These are phyloP conservation scores for Penicillium verhagenii DNA, from an alignment of 495 filamentous ascomycete species.

Conservation along the genomic window DNA sequence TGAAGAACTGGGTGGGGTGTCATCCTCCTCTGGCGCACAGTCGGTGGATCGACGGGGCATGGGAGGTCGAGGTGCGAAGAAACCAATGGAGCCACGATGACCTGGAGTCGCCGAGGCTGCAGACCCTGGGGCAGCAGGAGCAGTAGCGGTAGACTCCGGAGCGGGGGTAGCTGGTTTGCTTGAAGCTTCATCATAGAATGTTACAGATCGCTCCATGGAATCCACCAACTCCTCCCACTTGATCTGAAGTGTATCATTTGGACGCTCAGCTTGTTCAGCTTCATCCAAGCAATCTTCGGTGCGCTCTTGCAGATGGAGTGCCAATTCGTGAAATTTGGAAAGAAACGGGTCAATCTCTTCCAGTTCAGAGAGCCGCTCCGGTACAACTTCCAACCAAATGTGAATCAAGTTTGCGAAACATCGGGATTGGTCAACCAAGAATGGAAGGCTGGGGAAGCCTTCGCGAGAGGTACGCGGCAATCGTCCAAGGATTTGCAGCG, in stretches of 20 bases:
- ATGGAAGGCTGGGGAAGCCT: slow-evolving; percentile 92
- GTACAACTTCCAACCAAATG: slow-evolving; percentile 74
- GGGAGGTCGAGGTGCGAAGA: slow-evolving; percentile 40
- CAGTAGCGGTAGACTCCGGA: slow-evolving; percentile 26
- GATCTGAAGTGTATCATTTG: slow-evolving; percentile 55
- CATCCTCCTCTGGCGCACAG: slow-evolving; percentile 40
- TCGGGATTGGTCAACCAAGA: slow-evolving; percentile 86
- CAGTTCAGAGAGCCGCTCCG: slow-evolving; percentile 31
- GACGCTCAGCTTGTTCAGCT: slow-evolving; percentile 71
- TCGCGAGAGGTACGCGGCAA: slow-evolving; percentile 80
- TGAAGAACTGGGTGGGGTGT: slow-evolving; percentile 52
- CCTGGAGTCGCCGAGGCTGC: slow-evolving; percentile 10
- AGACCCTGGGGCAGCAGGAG: not conserved
- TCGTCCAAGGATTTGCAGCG: slow-evolving; percentile 83
- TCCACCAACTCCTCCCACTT: slow-evolving; percentile 76
- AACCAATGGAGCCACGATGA: slow-evolving; percentile 46
- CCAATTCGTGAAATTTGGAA: slow-evolving; percentile 71
- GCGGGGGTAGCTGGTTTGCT: slow-evolving; percentile 42
- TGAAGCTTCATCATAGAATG: slow-evolving; percentile 40
- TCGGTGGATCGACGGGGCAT: slow-evolving; percentile 46
- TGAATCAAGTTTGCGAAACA: slow-evolving; percentile 86
- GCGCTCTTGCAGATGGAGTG: slow-evolving; percentile 66
- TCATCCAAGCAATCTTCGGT: slow-evolving; percentile 68
- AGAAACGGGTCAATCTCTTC: slow-evolving; percentile 40
- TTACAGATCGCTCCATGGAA: slow-evolving; percentile 57